A percentile compares a stretch with the other conserved stretches of the same genome.
These are phyloP conservation scores for Kodamaea leandrae DNA, from an alignment of 805 yeast species.

Conservation along the genomic window DNA sequence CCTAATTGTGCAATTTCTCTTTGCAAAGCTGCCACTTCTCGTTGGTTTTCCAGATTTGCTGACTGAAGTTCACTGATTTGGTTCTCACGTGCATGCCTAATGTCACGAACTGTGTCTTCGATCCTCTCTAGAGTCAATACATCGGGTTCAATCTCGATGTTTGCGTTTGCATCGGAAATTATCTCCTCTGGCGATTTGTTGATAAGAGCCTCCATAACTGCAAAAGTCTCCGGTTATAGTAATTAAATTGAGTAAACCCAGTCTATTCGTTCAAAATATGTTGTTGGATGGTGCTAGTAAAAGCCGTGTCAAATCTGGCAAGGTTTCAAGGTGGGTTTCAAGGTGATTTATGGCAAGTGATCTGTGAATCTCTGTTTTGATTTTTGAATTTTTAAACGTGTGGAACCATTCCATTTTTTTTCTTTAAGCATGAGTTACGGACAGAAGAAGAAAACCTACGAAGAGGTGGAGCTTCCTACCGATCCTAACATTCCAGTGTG, in stretches of 20 bases:
- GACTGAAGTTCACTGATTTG: conserved; percentile 21
- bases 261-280: no score
- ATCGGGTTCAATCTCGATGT: conserved; percentile 53
- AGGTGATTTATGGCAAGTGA: no score
- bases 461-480: conserved; percentile 37
- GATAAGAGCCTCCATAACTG: conserved; percentile 8
- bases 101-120: conserved; percentile 32
- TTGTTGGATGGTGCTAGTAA: no score
- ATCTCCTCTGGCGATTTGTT: conserved; percentile 29
- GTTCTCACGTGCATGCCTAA: conserved; percentile 16
- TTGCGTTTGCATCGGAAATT: conserved; percentile 42
- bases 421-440: conserved; percentile 23
- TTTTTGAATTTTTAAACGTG: no score
- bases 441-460: conserved; percentile 31
- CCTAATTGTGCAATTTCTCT: conserved; percentile 18
- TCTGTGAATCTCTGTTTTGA: neutral
- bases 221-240: no score
- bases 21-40: conserved; percentile 8
- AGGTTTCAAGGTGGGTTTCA: neutral
- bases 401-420: neutral
- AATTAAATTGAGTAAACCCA: no score
- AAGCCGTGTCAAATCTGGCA: neutral
- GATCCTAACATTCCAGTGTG: conserved; percentile 62
- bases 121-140: conserved; percentile 45
- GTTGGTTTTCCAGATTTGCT: conserved; percentile 11